A percentile compares a stretch with the other conserved stretches of the same genome.
Conservation (phyloP, 768 basidiomycete genomes). For the Suillus placidus region DNA sequence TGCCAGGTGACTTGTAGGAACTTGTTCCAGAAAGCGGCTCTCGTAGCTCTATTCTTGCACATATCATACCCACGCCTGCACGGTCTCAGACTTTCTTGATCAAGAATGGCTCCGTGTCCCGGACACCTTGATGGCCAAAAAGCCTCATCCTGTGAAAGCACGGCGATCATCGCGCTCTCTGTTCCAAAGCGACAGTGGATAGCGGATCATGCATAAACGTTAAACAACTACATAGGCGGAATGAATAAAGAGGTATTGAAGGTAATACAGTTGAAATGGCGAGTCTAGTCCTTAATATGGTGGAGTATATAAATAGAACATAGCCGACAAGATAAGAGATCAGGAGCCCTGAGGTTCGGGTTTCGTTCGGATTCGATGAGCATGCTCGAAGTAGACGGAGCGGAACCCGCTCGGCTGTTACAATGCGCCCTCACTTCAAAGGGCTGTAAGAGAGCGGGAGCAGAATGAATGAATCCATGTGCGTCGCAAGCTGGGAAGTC, state of each 20-base stretch:
- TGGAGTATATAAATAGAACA: not conserved
- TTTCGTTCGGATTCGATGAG: slow-evolving; percentile 2
- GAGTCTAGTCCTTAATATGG: not conserved
- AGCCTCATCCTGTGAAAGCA: not conserved
- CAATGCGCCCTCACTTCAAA: slow-evolving; percentile 57
- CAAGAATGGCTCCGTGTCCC: not conserved
- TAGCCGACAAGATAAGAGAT: slow-evolving; percentile 1
- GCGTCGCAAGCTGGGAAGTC: slow-evolving; percentile 86
- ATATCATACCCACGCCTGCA: not conserved
- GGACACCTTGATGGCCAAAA: not conserved
- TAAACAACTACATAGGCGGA: not conserved
- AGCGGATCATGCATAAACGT: not conserved
- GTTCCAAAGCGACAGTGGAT: not conserved
- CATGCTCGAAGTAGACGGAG: not conserved
- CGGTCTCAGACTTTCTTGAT: not conserved
- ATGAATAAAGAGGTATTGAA: not conserved
- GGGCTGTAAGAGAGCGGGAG: slow-evolving; percentile 82
- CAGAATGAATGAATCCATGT: slow-evolving; percentile 88
- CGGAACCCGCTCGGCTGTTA: not conserved
- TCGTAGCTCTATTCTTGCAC: not conserved
- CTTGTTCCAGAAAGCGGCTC: not conserved
- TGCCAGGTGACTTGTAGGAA: not conserved
- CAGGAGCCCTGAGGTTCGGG: not conserved
- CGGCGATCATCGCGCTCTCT: not conserved
- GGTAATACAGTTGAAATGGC: slow-evolving; percentile 1